Percentiles rank a stretch among this genome's conserved stretches.
These are phyloP conservation scores for Cadophora sp. DNA, from an alignment of 2,329 filamentous ascomycete species.

Conservation along the genomic window DNA sequence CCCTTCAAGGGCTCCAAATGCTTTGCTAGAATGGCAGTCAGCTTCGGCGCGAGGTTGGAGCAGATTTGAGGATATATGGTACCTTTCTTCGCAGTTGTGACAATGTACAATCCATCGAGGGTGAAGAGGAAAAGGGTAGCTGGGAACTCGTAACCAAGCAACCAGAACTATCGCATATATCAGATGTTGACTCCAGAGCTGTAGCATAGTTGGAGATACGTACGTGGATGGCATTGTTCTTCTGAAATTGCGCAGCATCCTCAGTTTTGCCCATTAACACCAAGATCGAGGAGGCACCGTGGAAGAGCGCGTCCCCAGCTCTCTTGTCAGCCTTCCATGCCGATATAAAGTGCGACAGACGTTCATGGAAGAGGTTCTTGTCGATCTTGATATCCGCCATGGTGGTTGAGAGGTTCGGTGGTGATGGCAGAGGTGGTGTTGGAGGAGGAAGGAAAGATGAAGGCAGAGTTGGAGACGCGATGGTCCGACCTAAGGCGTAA, in stretches of 20 bases:
- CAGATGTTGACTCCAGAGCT: conserved; percentile 15
- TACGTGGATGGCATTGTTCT: conserved; percentile 97
- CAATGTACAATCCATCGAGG: conserved; percentile 83
- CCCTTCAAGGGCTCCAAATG: conserved; percentile 92
- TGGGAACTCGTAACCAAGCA: conserved; percentile 97
- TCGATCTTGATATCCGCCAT: conserved; percentile 91
- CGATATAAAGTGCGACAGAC: conserved; percentile 83
- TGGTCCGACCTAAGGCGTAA: conserved; percentile 25
- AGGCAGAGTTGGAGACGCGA: conserved; percentile 34
- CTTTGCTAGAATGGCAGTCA: conserved; percentile 69
- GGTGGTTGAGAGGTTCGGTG: conserved; percentile 26
- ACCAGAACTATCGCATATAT: conserved; percentile 77
- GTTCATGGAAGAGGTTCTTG: conserved; percentile 91
- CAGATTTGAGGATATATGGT: conserved; percentile 21
- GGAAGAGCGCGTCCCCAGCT: conserved; percentile 82
- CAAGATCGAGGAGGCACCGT: conserved; percentile 84
- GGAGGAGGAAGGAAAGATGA: conserved; percentile 21
- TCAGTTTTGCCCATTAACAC: conserved; percentile 96
- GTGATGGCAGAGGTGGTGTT: conserved; percentile 35
- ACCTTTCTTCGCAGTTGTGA: conserved; percentile 99
- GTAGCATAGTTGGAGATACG: conserved; percentile 45
- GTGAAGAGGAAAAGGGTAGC: conserved; percentile 95
- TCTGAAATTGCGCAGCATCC: conserved; percentile 85
- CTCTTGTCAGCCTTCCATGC: conserved; percentile 98
- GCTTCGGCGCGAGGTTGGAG: conserved; percentile 32